Evolutionary conservation across 1,284 basidiomycete species (phyloP).

Genomic region (Stygiomarasmius scandens): DNA sequence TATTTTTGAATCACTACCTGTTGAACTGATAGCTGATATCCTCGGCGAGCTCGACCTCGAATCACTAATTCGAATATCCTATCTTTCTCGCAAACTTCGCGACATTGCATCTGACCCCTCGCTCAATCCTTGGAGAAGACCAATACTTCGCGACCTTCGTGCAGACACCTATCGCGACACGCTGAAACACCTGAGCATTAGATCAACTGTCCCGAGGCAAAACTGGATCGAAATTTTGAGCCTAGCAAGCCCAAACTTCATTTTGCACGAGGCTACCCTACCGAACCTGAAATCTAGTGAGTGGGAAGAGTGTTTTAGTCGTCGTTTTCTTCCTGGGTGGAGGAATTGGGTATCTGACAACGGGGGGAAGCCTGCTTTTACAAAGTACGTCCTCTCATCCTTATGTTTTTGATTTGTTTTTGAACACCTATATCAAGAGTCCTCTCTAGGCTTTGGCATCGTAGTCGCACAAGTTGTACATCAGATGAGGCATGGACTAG

Average conservation of each 20-base stretch:
- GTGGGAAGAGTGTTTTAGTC: slow-evolving; percentile 72
- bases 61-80: slow-evolving; percentile 57
- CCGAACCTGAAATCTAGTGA: slow-evolving; percentile 65
- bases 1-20: slow-evolving; percentile 60
- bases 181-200: slow-evolving; percentile 61
- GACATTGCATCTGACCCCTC: slow-evolving; percentile 59
- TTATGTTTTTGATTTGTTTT: neutral
- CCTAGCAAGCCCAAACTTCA: slow-evolving; percentile 56
- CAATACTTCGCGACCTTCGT: slow-evolving; percentile 61
- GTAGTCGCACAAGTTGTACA: slow-evolving; percentile 68
- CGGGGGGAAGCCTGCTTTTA: slow-evolving; percentile 62
- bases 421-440: slow-evolving; percentile 40
- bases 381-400: slow-evolving; percentile 48
- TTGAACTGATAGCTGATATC: slow-evolving; percentile 74
- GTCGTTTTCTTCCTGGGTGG: slow-evolving; percentile 75
- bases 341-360: slow-evolving; percentile 57
- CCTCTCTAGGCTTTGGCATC: slow-evolving; percentile 66
- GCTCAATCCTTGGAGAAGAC: slow-evolving; percentile 73
- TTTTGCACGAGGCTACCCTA: slow-evolving; percentile 66
- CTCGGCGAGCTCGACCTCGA: slow-evolving; percentile 66
- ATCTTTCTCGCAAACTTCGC: slow-evolving; percentile 59
- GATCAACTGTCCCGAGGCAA: slow-evolving; percentile 62
- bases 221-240: slow-evolving; percentile 77
- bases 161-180: slow-evolving; percentile 49
- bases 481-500: slow-evolving; percentile 81